These are phyloP conservation scores for Haplosporangium sp. DNA, from an alignment of 371 early-diverging fungal genomes.

Conservation along the genomic window DNA sequence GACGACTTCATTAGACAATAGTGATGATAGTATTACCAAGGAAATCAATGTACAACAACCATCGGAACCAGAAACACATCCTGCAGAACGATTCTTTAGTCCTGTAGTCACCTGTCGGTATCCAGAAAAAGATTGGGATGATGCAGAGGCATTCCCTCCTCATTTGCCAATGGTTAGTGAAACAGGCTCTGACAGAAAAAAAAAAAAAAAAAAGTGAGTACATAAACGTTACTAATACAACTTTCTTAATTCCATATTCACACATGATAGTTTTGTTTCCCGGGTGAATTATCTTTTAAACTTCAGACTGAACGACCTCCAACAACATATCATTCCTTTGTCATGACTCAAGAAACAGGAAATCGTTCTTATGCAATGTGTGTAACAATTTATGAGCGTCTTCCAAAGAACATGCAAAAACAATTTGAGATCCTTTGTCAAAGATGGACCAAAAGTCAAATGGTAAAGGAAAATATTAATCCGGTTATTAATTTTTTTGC, in stretches of 20 bases:
- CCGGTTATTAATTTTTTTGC: too few species aligned
- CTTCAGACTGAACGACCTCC: slow-evolving; percentile 68
- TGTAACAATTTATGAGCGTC: slow-evolving; percentile 72
- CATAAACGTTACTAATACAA: too few species aligned
- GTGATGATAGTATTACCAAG: too few species aligned
- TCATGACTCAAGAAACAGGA: slow-evolving; percentile 81
- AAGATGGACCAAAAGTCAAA: slow-evolving; percentile 37
- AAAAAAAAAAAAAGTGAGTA: neutral
- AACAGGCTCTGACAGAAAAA: neutral
- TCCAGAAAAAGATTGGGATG: slow-evolving; percentile 47
- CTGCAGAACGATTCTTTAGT: slow-evolving; percentile 27
- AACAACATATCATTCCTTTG: slow-evolving; percentile 80
- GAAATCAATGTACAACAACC: too few species aligned
- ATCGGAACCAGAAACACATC: slow-evolving; percentile 11
- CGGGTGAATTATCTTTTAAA: slow-evolving; percentile 71
- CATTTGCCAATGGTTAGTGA: slow-evolving; percentile 73
- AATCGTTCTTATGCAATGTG: slow-evolving; percentile 77
- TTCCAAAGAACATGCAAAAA: slow-evolving; percentile 21
- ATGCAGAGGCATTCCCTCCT: slow-evolving; percentile 67
- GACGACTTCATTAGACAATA: too few species aligned
- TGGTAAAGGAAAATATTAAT: slow-evolving; percentile 13
- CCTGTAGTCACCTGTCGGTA: slow-evolving; percentile 43
- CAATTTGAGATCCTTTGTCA: slow-evolving; percentile 32
- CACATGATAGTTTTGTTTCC: slow-evolving; percentile 81
- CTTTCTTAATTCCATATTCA: neutral